Conservation (phyloP, 495 filamentous ascomycete species). For the Annulohypoxylon maeteangense region DNA sequence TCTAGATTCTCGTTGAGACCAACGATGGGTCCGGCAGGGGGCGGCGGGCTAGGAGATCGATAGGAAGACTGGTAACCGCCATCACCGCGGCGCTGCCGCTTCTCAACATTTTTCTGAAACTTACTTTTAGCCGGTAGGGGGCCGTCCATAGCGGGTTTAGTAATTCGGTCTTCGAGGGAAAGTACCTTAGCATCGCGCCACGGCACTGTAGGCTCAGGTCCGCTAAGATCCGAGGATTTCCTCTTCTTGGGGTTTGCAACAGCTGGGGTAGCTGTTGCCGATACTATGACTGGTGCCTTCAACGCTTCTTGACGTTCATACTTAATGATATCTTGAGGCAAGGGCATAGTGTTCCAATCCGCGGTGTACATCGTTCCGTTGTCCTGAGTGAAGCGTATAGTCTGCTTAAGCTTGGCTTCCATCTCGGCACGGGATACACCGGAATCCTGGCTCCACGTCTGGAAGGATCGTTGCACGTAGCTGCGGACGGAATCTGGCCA, state of each 20-base stretch:
- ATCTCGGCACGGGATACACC: slow-evolving; percentile 75
- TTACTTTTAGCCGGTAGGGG: slow-evolving; percentile 74
- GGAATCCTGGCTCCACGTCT: slow-evolving; percentile 71
- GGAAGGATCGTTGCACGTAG: slow-evolving; percentile 88
- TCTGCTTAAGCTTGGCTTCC: slow-evolving; percentile 83
- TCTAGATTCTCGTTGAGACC: slow-evolving; percentile 86
- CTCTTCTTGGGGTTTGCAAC: slow-evolving; percentile 70
- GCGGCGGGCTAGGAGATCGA: slow-evolving; percentile 68
- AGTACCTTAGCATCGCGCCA: slow-evolving; percentile 77
- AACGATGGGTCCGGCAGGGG: slow-evolving; percentile 79
- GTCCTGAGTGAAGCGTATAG: slow-evolving; percentile 84
- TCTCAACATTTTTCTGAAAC: slow-evolving; percentile 86
- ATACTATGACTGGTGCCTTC: slow-evolving; percentile 28
- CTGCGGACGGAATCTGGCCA: slow-evolving; percentile 80
- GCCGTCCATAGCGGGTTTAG: slow-evolving; percentile 63
- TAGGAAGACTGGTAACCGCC: slow-evolving; percentile 70
- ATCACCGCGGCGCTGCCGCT: slow-evolving; percentile 88
- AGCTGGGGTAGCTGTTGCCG: slow-evolving; percentile 24
- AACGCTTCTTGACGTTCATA: slow-evolving; percentile 69
- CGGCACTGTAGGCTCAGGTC: slow-evolving; percentile 64
- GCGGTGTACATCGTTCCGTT: slow-evolving; percentile 71
- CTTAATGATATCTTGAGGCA: slow-evolving; percentile 89
- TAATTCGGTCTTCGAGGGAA: slow-evolving; percentile 80
- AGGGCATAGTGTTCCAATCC: slow-evolving; percentile 83
- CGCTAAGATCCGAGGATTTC: slow-evolving; percentile 75